Evolutionary conservation across 2,329 filamentous ascomycete genomes (phyloP), one percentile per base, ranked within the genome.

Genomic region (Scytalidium sp.): DNA sequence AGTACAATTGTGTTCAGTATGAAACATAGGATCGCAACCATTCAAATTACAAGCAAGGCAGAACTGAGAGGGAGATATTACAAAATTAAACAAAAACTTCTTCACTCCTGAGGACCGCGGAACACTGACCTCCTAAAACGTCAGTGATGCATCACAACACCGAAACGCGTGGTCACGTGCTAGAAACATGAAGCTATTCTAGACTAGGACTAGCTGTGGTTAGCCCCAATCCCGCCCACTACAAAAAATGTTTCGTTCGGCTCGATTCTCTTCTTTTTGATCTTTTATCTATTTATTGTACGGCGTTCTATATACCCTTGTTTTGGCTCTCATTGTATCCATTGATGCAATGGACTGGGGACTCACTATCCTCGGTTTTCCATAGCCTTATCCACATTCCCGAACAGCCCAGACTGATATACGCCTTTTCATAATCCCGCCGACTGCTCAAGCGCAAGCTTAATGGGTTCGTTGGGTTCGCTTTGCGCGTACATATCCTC

Each of bases 351-450:
- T 56, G 58, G 23, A 51, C 52, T 46, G 20, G 43, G 32, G 56
- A 50, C 46, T 51, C 46, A 51, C 41, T 46, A 54, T 50, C 53
- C 43, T 43, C 45, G 23, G 41, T 47, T 52, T 47, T 42, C 46
- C 19, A 50, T 62, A 59, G 59, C 59, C 54, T 57, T 47, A 52
- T 59, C 32, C 55, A 61, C 51, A 62, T 62, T 62, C 46, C 49
- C 51, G 59, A 57, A 57, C 53, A 46, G 52, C 59, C 56, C 45
- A 63, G 61, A 63, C 27, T 13, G 50, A 60, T 36, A 41, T 36
- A 47, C 50, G 56, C 58, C 61, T 60, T 63, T 63, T 60, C 32
- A 61, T 60, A 64, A 64, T 64, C 58, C 59, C 59, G 59, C 40
- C 55, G 52, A 54, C 49, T 57, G 55, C 56, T 60, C 53, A 55